Base-by-base conservation (phyloP, 306 rosid genomes). In the Myrica gale region DNA sequence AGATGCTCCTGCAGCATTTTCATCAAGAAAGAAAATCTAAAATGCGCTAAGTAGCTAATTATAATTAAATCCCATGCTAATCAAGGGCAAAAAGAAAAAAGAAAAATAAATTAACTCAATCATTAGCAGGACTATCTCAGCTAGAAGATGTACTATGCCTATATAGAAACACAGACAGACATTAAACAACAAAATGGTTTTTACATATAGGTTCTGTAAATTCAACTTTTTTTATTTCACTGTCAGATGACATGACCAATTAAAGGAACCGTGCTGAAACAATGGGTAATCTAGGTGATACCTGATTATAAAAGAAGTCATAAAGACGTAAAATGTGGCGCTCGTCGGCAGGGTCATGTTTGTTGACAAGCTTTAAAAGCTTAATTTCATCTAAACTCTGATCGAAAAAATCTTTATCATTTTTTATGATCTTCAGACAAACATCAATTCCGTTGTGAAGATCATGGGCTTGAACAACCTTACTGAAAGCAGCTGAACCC, bases 361-460 rank as follows among this genome's bases (percentile, higher is more conserved):
- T 96, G 87, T 96, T 96, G 81, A 92, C 96, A 55, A 90, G 90
- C 90, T 96, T 96, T 56, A 96, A 83, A 79, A 96, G 98, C 83
- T 96, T 96, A 73, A 96, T 96, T 84, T 96, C 99, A 72, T 96
- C 99, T 76, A 96, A 85, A 84, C 99, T 96, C 79, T 96, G 99
- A 74, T 96, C 99, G 42, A 96, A 96, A 17, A 96, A 92, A 74
- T 96, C 99, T 81, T 96, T 96, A 81, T 96, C 99, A 51, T 96
- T 96, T 87, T 90, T 96, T 43, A 96, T 96, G 80, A 96, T 96
- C 92, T 96, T 96, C 82, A 96, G 87, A 90, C 98, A 96, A 88
- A 96, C 99, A 80, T 96, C 92, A 1, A 86, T 46, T 58, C 99
- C 99, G 0, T 77, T 88, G 57, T 79, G 93, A 79, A 96, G 92